Conservation (phyloP, 305 asterid genomes). For the Withania somnifera region DNA sequence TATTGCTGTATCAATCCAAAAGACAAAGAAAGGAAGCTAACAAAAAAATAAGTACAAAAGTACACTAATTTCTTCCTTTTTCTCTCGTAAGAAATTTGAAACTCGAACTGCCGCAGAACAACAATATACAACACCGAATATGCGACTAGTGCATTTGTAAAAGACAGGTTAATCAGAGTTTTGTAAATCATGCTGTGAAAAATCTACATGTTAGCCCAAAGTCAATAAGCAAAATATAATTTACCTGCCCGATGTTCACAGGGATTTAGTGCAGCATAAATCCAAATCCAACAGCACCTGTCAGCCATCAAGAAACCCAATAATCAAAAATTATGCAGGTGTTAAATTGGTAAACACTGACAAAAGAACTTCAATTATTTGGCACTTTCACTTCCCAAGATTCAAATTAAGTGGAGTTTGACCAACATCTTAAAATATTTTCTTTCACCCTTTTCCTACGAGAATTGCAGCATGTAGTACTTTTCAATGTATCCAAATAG, state of each 20-base stretch:
- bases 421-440: background rate
- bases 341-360: background rate
- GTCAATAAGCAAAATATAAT: background rate
- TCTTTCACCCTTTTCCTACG: background rate
- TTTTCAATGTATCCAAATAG: background rate
- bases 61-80: background rate
- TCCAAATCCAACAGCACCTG: conserved; percentile 61
- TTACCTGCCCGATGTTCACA: conserved; percentile 54
- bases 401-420: background rate
- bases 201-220: background rate
- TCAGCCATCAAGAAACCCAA: conserved; percentile 5
- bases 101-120: background rate
- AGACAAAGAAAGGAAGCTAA: background rate
- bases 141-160: background rate
- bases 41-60: background rate
- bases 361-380: background rate
- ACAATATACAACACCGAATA: background rate
- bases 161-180: background rate
- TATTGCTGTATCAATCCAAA: background rate
- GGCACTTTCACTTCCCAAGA: background rate
- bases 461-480: background rate
- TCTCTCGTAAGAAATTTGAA: background rate
- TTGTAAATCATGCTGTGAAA: background rate
- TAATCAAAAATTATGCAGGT: background rate
- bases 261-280: conserved; percentile 61